Evolutionary conservation across 768 basidiomycete species (phyloP), one percentile per base, ranked within the genome.

Genomic region (Termitomyces sp.): DNA sequence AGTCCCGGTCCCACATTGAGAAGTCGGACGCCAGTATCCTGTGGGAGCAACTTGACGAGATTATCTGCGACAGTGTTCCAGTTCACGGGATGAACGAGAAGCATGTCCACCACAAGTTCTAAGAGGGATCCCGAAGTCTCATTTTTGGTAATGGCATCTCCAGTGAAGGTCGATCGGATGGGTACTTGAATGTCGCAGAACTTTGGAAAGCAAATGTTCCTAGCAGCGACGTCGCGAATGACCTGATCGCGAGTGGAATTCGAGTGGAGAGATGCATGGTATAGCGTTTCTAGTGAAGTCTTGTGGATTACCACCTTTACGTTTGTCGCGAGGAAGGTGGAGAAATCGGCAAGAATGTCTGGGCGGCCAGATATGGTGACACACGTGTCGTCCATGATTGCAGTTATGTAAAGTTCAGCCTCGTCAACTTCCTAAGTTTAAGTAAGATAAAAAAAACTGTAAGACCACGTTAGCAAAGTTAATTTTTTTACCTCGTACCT

Each of bases 331-430:
- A 82, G 60, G 7, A 63, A 70, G 16, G 62, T 60, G 7, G 74
- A 69, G 64, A 86, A 85, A 25, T 65, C 64, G 7, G 69, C 64
- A 31, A 87, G 68, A 45, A 76, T 52, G 58, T 82, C 77, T 2
- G 85, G 85, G 48, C 71, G 76, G 23, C 85, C 86, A 2, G 85
- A 87, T 48, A 86, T 69, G 11, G 85, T 85, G 53, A 83, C 69
- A 54, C 74, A 78, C 11, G 61, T 68, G 52, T 75, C 71, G 57
- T 78, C 77, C 48, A 81, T 71, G 56, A 83, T 70, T 9, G 82
- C 80, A 0, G 84, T 84, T 44, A 86, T 68, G 63, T 68, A 74
- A 63, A 86, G 67, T 16, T 65, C 64, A 45, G 57, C 42, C 25
- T 57, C 58, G 54, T 57, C 57, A 53, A 19, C 23, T 38, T 32